These are phyloP conservation scores for Fusarium newnesense DNA, from an alignment of 2,329 filamentous ascomycete species.

Conservation along the genomic window DNA sequence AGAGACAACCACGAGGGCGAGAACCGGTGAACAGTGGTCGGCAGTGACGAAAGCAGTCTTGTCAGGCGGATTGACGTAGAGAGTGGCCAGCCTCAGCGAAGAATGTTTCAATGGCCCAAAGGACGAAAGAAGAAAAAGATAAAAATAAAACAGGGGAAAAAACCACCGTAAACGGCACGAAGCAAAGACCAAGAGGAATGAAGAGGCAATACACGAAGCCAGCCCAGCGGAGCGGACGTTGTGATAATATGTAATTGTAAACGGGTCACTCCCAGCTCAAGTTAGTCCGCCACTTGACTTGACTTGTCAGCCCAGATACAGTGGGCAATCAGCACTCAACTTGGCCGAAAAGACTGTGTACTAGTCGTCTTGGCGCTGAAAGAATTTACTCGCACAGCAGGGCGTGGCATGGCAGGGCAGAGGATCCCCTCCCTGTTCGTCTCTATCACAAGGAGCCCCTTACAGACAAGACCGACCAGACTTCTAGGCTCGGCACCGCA, in stretches of 20 bases:
- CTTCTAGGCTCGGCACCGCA: not conserved
- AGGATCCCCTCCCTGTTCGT: slow-evolving; percentile 4
- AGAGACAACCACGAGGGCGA: slow-evolving; percentile 21
- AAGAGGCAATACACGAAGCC: slow-evolving; percentile 5
- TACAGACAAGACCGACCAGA: not conserved
- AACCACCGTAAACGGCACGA: slow-evolving; percentile 28
- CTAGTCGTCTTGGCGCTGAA: slow-evolving; percentile 6
- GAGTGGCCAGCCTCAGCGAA: slow-evolving; percentile 31
- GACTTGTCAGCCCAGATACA: slow-evolving; percentile 5
- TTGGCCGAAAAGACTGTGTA: not conserved
- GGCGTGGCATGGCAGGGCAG: not conserved
- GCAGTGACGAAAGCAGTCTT: slow-evolving; percentile 18
- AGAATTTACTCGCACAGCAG: slow-evolving; percentile 2
- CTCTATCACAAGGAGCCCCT: slow-evolving; percentile 14
- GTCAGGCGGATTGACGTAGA: not conserved
- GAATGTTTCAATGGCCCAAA: slow-evolving; percentile 28
- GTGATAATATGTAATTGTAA: slow-evolving; percentile 41
- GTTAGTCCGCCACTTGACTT: slow-evolving; percentile 3
- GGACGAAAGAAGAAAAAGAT: slow-evolving; percentile 5
- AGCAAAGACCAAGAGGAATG: slow-evolving; percentile 28
- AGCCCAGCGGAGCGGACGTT: slow-evolving; percentile 28
- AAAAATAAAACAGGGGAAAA: slow-evolving; percentile 9
- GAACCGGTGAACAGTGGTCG: slow-evolving; percentile 17
- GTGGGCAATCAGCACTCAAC: slow-evolving; percentile 5
- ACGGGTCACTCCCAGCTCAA: not conserved